Evolutionary conservation across 75 land plant genomes (phyloP).

Genomic region (Pinus tabuliformis): DNA sequence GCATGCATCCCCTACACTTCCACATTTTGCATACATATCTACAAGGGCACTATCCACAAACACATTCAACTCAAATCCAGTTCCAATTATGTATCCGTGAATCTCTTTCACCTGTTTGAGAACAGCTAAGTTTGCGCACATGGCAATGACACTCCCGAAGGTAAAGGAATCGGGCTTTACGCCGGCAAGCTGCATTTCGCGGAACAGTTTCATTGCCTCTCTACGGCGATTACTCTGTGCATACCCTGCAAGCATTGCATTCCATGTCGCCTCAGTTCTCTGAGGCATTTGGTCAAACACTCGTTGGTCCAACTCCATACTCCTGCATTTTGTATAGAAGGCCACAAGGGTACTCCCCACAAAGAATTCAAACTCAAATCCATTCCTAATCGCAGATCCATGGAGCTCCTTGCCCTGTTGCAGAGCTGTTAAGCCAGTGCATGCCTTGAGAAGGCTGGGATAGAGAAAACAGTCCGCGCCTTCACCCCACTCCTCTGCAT

Average conservation of each 20-base stretch:
- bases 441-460: too few species aligned
- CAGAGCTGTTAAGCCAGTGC: too few species aligned
- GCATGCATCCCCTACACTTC: too few species aligned
- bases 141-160: conserved; percentile 36
- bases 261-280: conserved; percentile 39
- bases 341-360: conserved; percentile 43
- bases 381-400: conserved; percentile 19
- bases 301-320: neutral
- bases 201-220: conserved; percentile 27
- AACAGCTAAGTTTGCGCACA: conserved; percentile 26
- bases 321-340: neutral
- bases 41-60: too few species aligned
- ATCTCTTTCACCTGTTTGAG: conserved; percentile 27
- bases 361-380: conserved; percentile 20
- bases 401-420: conserved; percentile 13
- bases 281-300: conserved; percentile 22
- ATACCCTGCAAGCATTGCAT: conserved; percentile 39
- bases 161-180: conserved; percentile 34
- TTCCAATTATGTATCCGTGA: conserved; percentile 5
- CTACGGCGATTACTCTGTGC: conserved; percentile 32
- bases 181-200: conserved; percentile 25
- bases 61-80: too few species aligned
- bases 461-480: too few species aligned
- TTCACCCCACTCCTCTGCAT: too few species aligned
- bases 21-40: neutral